Evolutionary conservation across 306 rosid genomes (phyloP), one percentile per base, ranked within the genome.

Genomic region (Biancaea sappan): DNA sequence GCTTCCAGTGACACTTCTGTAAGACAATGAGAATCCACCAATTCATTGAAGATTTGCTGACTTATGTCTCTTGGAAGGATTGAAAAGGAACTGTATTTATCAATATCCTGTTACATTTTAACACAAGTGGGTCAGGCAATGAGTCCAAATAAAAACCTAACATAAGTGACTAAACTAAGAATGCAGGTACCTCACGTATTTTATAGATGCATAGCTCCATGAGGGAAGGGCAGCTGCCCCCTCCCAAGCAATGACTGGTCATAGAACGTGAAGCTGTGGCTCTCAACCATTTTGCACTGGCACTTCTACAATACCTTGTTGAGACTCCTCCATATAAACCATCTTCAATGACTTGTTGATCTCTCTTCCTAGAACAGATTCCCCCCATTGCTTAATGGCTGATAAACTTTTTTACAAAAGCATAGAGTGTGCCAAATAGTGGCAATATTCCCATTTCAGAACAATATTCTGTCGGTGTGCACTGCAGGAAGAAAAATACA

Each of bases 331-430:
- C 75, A 5, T 63, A 63, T 2, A 72, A 38, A 32, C 41, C 86
- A 56, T 79, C 83, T 68, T 87, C 90, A 0, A 60, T 12, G 18
- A 85, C 86, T 40, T 81, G 86, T 38, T 83, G 91, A 71, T 79
- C 79, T 81, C 92, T 84, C 87, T 89, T 89, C 71, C 92, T 83
- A 8, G 95, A 89, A 64, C 92, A 89, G 14, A 89, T 77, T 43
- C 95, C 86, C 69, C 95, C 95, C 95, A 89, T 89, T 28, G 65
- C 79, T 66, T 21, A 44, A 58, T 8, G 40, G n/a, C 18, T 29
- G 13, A 47, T 11, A 34, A 21, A 34, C 66, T 35, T 13, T 22
- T 48, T 77, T 69, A 59, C 19, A 16, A 31, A 44, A 64, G 51
- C 65, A 51, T 1, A 31, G 47, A 70, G 71, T 21, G 67, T 43